A percentile compares a stretch with the other conserved stretches of the same genome.
phyloP scores from a whole-genome alignment of 1,284 basidiomycete genomes.

The Irpex sp. region DNA sequence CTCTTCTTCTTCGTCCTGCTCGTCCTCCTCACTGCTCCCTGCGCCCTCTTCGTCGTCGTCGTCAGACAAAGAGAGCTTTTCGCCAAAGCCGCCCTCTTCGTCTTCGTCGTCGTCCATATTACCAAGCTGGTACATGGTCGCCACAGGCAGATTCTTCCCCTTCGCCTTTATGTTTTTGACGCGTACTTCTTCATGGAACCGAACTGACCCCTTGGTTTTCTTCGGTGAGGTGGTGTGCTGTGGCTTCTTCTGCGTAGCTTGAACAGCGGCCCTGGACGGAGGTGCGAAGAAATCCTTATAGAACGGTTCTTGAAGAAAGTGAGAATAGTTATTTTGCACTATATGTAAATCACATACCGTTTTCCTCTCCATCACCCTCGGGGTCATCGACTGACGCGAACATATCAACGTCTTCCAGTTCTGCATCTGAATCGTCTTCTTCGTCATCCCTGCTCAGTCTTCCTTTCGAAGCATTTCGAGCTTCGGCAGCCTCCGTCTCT shows the following conservation, averaged over 20 bases:
- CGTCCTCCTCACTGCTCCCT: conserved; percentile 17
- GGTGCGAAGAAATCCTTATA: conserved; percentile 77
- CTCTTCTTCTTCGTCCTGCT: conserved; percentile 25
- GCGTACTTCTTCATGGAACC: conserved; percentile 78
- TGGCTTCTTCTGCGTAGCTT: conserved; percentile 9
- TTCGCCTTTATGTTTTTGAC: conserved; percentile 75
- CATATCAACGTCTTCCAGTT: conserved; percentile 55
- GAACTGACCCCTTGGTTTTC: conserved; percentile 39
- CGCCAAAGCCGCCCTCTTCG: conserved; percentile 24
- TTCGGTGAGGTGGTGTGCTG: conserved; percentile 18
- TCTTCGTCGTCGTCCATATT: conserved; percentile 23
- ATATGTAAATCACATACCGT: conserved; percentile 35
- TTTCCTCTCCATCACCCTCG: conserved; percentile 36
- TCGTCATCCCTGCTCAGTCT: conserved; percentile 54
- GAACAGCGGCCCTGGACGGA: conserved; percentile 28
- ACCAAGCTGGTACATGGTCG: conserved; percentile 27
- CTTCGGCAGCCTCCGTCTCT: conserved; percentile 80
- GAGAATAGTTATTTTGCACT: background rate
- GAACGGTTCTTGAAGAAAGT: conserved; percentile 43
- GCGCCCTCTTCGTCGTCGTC: conserved; percentile 28
- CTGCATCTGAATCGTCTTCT: conserved; percentile 51
- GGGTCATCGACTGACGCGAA: conserved; percentile 59
- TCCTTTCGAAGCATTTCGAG: conserved; percentile 58
- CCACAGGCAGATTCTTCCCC: conserved; percentile 55
- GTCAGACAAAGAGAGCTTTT: conserved; percentile 16